phyloP scores from a whole-genome alignment of 148 eudicot genomes.

The Polygonum aviculare region DNA sequence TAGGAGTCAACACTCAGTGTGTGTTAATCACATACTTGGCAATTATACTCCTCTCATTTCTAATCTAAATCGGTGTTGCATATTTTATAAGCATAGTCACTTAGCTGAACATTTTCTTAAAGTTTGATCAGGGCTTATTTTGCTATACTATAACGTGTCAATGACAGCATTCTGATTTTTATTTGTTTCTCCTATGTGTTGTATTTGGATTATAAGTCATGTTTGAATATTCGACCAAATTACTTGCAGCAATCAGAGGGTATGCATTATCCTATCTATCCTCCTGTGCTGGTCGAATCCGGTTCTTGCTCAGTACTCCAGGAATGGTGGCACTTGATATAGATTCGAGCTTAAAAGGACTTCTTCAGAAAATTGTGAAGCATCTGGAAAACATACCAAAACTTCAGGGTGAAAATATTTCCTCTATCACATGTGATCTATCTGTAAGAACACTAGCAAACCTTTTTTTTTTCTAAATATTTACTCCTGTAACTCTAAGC shows the following conservation, averaged over 20 bases:
- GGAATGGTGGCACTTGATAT: constrained; percentile 99
- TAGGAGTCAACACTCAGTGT: background rate
- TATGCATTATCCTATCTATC: constrained; percentile 93
- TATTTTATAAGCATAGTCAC: background rate
- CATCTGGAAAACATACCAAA: constrained; percentile 96
- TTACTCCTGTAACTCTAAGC: background rate
- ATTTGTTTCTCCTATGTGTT: background rate
- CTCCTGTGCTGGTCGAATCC: constrained; percentile 94
- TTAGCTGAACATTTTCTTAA: background rate
- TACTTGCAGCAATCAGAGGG: constrained; percentile 85
- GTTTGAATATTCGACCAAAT: constrained; percentile 8
- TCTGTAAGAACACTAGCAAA: constrained; percentile 50
- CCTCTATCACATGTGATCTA: constrained; percentile 83
- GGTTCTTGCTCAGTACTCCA: constrained; percentile 83
- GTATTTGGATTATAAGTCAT: background rate
- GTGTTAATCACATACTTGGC: background rate
- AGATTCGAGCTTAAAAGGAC: constrained; percentile 75
- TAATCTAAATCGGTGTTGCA: background rate
- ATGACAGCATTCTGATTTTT: background rate
- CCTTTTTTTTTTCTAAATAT: background rate
- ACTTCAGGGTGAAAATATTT: constrained; percentile 91
- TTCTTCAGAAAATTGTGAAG: constrained; percentile 82
- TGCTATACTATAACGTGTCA: background rate
- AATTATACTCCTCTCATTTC: background rate
- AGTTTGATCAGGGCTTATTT: background rate